phyloP scores from a whole-genome alignment of 1,284 basidiomycete species.

The Malassezia brasiliensis region DNA sequence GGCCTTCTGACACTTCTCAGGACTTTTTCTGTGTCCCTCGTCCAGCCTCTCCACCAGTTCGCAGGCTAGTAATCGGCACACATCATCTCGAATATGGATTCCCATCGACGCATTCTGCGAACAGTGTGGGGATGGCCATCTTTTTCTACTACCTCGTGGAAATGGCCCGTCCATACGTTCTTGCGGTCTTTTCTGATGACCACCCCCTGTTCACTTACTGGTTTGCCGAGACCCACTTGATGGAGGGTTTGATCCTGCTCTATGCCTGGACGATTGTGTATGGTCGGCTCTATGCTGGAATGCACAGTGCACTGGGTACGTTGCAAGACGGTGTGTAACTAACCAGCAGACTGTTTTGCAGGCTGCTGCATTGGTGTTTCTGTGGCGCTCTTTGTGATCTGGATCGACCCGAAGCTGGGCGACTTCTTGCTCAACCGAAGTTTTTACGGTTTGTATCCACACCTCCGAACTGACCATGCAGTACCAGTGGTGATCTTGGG shows the following conservation, averaged over 20 bases:
- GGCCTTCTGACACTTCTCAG: not conserved
- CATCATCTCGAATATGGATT: conserved; percentile 65
- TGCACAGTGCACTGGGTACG: conserved; percentile 46
- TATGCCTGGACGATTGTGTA: conserved; percentile 65
- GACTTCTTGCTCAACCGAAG: not conserved
- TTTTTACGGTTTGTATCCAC: not conserved
- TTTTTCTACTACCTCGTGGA: conserved; percentile 37
- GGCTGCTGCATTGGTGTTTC: conserved; percentile 23
- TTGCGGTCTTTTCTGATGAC: not conserved
- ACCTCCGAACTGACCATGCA: conserved; percentile 47
- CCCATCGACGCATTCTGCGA: conserved; percentile 90
- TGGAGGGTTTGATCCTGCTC: conserved; percentile 29
- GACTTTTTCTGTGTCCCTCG: conserved; percentile 83
- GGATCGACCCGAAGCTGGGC: not conserved
- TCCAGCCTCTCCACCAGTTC: conserved; percentile 80
- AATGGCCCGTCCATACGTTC: not conserved
- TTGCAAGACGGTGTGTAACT: not conserved
- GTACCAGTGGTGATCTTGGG: conserved; percentile 64
- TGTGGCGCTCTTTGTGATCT: not conserved
- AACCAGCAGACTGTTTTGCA: conserved; percentile 37
- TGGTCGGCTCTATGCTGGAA: conserved; percentile 65
- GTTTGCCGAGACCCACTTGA: conserved; percentile 20
- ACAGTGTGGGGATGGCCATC: conserved; percentile 69
- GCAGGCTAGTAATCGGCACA: conserved; percentile 56
- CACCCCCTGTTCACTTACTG: not conserved